phyloP scores from a whole-genome alignment of 306 rosid species.

The Rubus idaeus region DNA sequence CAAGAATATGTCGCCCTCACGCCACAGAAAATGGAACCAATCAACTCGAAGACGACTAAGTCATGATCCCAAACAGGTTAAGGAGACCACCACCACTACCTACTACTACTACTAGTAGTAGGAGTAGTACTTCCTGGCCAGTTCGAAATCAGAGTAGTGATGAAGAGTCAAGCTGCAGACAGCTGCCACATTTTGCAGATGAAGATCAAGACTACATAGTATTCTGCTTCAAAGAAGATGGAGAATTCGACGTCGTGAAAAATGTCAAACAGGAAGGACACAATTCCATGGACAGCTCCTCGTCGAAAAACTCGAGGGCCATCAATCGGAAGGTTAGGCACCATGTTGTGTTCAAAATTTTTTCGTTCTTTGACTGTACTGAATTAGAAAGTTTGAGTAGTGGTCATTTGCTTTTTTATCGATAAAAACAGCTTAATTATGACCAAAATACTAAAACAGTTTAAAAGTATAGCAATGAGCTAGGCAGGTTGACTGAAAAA shows the following conservation, averaged over 20 bases:
- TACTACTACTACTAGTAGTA: neutral
- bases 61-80: constrained; percentile 20
- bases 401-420: neutral
- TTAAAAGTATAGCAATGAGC: constrained; percentile 26
- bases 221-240: constrained; percentile 60
- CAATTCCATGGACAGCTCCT: constrained; percentile 14
- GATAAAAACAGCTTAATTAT: constrained; percentile 46
- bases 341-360: neutral
- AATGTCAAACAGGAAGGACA: constrained; percentile 29
- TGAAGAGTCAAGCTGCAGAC: constrained; percentile 33
- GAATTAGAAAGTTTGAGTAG: neutral
- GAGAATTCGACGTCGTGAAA: constrained; percentile 48
- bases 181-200: constrained; percentile 35
- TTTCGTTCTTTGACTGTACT: neutral
- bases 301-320: constrained; percentile 37
- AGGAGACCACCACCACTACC: constrained; percentile 10
- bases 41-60: constrained; percentile 16
- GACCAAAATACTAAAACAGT: constrained; percentile 30
- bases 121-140: neutral
- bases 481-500: constrained; percentile 33
- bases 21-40: constrained; percentile 21
- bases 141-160: constrained; percentile 14
- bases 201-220: constrained; percentile 55
- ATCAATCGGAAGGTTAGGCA: constrained; percentile 51
- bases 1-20: neutral